Evolutionary conservation across 2,329 filamentous ascomycete species (phyloP).

Genomic region (Colletotrichum tropicicola): DNA sequence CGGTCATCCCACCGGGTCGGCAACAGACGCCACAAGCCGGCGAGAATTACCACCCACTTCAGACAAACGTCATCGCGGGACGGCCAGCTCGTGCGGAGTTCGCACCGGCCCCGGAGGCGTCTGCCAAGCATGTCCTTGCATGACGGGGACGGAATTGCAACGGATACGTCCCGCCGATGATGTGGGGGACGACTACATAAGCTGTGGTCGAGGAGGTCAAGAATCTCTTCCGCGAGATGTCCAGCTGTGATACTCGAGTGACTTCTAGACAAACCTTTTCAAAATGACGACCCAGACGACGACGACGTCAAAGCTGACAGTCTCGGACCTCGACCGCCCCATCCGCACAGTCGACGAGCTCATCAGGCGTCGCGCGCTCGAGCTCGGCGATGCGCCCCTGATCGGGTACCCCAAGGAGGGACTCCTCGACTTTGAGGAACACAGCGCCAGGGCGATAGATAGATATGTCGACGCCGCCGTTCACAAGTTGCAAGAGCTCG

Average conservation of each 20-base stretch:
- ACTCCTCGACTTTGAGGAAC: neutral
- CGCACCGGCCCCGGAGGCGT: neutral
- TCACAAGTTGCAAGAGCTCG: neutral
- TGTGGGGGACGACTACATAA: neutral
- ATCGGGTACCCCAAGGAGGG: neutral
- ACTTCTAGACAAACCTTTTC: no score
- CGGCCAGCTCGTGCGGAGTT: neutral
- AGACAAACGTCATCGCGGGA: neutral
- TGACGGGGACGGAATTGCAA: conserved; percentile 11
- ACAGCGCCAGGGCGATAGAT: neutral
- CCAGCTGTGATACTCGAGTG: no score
- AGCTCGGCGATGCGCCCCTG: neutral
- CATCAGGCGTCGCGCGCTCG: neutral
- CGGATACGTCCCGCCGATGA: conserved; percentile 2
- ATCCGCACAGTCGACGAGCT: conserved; percentile 7
- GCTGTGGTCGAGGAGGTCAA: neutral
- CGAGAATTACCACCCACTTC: neutral
- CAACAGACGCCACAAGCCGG: neutral
- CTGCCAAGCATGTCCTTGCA: neutral
- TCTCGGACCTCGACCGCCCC: neutral
- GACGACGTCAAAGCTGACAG: neutral
- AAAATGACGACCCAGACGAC: conserved; percentile 1
- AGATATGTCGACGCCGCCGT: neutral
- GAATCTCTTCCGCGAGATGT: no score
- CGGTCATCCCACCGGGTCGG: neutral